phyloP scores from a whole-genome alignment of 768 basidiomycete species.

The Russula emetica region DNA sequence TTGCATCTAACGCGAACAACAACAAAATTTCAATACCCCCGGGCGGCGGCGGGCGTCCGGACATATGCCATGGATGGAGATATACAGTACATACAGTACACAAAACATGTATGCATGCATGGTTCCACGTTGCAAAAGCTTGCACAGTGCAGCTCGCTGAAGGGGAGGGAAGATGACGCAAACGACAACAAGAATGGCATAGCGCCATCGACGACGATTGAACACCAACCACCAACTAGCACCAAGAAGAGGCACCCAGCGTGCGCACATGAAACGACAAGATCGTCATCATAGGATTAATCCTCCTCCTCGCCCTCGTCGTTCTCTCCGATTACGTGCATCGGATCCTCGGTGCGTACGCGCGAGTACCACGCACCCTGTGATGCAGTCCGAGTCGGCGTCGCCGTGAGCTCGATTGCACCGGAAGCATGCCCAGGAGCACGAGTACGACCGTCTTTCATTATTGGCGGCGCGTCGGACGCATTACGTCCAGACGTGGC shows the following conservation, averaged over 20 bases:
- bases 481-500: slow-evolving; percentile 58
- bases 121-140: background rate
- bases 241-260: background rate
- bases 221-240: background rate
- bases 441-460: background rate
- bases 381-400: slow-evolving; percentile 37
- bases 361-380: slow-evolving; percentile 56
- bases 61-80: background rate
- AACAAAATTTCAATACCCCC: background rate
- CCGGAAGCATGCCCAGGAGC: slow-evolving; percentile 30
- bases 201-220: background rate
- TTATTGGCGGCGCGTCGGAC: slow-evolving; percentile 25
- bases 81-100: background rate
- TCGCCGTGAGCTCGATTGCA: slow-evolving; percentile 43
- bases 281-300: background rate
- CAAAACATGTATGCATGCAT: background rate
- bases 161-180: background rate
- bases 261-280: background rate
- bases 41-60: background rate
- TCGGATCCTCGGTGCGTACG: slow-evolving; percentile 42
- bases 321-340: slow-evolving; percentile 52
- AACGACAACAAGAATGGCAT: background rate
- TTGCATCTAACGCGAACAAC: background rate
- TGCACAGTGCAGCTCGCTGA: background rate
- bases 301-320: slow-evolving; percentile 33